Evolutionary conservation across 2,329 filamentous ascomycete species (phyloP).

Genomic region (Hysterium pulicare): DNA sequence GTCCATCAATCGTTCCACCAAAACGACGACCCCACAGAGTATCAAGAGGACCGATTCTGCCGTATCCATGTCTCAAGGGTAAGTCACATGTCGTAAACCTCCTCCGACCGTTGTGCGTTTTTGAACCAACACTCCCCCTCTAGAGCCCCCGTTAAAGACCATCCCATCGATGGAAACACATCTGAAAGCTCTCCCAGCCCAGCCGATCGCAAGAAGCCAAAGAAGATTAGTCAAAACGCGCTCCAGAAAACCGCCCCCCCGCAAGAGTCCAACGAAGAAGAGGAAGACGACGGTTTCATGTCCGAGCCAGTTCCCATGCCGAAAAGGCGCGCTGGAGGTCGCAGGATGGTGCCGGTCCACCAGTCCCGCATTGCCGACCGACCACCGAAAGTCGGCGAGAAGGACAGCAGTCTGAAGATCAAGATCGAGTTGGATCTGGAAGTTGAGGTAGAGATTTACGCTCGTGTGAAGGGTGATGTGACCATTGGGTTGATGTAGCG

Average conservation of each 20-base stretch:
- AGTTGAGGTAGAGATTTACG: slow-evolving; percentile 32
- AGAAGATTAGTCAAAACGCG: slow-evolving; percentile 8
- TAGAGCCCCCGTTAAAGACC: slow-evolving; percentile 11
- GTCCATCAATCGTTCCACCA: too few relatives aligned
- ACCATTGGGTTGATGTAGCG: slow-evolving; percentile 29
- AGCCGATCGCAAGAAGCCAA: slow-evolving; percentile 13
- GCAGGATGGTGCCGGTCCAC: slow-evolving; percentile 27
- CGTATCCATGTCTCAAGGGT: slow-evolving; percentile 16
- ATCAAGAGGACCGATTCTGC: slow-evolving; percentile 10
- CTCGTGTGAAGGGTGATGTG: slow-evolving; percentile 30
- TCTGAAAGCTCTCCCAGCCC: slow-evolving; percentile 10
- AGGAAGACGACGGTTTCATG: slow-evolving; percentile 30
- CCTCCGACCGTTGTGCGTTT: slow-evolving; percentile 2
- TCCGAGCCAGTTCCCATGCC: slow-evolving; percentile 44
- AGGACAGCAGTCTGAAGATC: slow-evolving; percentile 41
- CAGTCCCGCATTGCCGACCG: slow-evolving; percentile 41
- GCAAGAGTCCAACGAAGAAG: slow-evolving; percentile 6
- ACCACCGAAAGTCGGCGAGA: slow-evolving; percentile 29
- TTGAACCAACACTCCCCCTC: slow-evolving; percentile 5
- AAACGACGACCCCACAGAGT: slow-evolving; percentile 3
- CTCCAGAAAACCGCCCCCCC: slow-evolving; percentile 10
- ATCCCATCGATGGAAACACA: slow-evolving; percentile 5
- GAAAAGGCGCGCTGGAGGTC: slow-evolving; percentile 10
- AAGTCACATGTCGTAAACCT: slow-evolving; percentile 5
- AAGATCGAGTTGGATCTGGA: slow-evolving; percentile 42